Conservation (phyloP, 1,284 basidiomycete species). For the Exobasidium cylindrosporum region DNA sequence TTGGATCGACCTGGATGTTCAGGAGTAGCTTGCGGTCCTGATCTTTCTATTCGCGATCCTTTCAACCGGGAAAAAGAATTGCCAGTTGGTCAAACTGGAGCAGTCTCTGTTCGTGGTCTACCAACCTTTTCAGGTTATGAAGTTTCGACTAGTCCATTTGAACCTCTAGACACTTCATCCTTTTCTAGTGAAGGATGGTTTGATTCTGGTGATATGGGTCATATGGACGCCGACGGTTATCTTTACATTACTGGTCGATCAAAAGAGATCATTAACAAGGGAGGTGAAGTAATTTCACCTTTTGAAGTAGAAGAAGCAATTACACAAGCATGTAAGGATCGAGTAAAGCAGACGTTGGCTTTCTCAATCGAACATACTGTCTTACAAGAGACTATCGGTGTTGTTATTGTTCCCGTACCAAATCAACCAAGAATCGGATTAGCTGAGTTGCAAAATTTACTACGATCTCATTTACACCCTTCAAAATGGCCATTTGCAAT, state of each 20-base stretch:
- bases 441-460: constrained; percentile 53
- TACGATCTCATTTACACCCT: constrained; percentile 51
- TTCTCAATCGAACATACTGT: constrained; percentile 55
- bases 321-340: constrained; percentile 50
- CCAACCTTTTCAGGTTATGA: constrained; percentile 54
- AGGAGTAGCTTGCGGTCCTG: constrained; percentile 53
- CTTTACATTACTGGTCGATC: constrained; percentile 55
- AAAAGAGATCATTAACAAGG: constrained; percentile 56
- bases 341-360: constrained; percentile 53
- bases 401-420: constrained; percentile 53
- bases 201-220: constrained; percentile 55
- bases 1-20: constrained; percentile 54
- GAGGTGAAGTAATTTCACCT: constrained; percentile 55
- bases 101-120: constrained; percentile 50
- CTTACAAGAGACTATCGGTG: constrained; percentile 55
- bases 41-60: constrained; percentile 52
- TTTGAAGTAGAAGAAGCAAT: constrained; percentile 55
- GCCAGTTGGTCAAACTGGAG: constrained; percentile 50
- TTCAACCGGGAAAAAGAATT: constrained; percentile 50
- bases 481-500: constrained; percentile 55
- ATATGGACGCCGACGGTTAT: constrained; percentile 55
- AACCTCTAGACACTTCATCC: constrained; percentile 49
- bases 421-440: constrained; percentile 54
- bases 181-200: constrained; percentile 55
- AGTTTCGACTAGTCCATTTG: constrained; percentile 37